These are phyloP conservation scores for Debaryomyces sp. DNA, from an alignment of 1,139 yeast genomes.

Conservation along the genomic window DNA sequence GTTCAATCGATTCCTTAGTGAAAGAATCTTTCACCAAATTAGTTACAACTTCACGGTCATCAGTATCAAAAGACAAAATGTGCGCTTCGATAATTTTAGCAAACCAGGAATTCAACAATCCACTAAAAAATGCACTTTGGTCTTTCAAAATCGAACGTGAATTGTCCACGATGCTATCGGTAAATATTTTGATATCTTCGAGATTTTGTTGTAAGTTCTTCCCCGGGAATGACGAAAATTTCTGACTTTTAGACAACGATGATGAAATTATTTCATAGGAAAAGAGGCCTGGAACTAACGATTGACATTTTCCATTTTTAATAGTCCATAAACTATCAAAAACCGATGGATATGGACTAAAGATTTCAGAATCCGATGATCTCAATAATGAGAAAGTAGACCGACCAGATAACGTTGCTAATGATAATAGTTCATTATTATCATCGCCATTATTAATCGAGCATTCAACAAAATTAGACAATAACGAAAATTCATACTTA, in stretches of 20 bases:
- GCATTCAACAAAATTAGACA: constrained; percentile 48
- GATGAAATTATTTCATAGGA: constrained; percentile 44
- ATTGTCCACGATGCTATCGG: constrained; percentile 42
- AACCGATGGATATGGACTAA: constrained; percentile 53
- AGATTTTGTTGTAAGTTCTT: constrained; percentile 53
- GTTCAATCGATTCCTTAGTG: neutral
- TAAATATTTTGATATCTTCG: constrained; percentile 52
- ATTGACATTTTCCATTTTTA: constrained; percentile 28
- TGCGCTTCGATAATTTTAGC: constrained; percentile 34
- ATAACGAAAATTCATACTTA: constrained; percentile 45
- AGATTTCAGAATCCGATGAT: constrained; percentile 12
- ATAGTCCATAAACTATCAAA: constrained; percentile 55
- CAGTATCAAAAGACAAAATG: neutral
- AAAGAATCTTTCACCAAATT: neutral
- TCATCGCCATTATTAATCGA: constrained; percentile 8
- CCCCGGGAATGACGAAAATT: constrained; percentile 47
- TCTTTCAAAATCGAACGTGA: constrained; percentile 48
- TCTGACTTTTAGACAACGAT: constrained; percentile 37
- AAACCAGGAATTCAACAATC: constrained; percentile 48
- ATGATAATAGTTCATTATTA: constrained; percentile 16
- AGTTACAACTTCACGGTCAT: neutral
- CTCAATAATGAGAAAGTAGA: constrained; percentile 17
- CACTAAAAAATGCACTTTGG: constrained; percentile 34
- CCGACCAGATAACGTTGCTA: constrained; percentile 19
- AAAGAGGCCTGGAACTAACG: constrained; percentile 46